Conservation (phyloP, 2,329 filamentous ascomycete species). For the Exserohilum turcica region DNA sequence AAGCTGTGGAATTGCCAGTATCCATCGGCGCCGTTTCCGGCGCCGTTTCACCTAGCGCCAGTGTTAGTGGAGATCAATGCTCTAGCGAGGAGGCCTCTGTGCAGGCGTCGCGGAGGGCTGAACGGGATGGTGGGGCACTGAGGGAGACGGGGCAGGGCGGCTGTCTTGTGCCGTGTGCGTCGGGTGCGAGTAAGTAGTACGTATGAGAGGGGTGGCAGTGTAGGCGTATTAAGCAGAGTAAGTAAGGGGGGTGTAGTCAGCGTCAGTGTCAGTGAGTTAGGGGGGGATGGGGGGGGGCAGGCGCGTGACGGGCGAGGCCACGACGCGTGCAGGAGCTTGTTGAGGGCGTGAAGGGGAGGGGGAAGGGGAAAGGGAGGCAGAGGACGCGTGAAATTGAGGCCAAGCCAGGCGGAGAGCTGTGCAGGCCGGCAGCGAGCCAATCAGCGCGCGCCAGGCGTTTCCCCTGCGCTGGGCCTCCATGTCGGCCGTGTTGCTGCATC, state of each 20-base stretch:
- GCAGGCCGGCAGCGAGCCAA: conserved; percentile 6
- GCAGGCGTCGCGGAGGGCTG: neutral
- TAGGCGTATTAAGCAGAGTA: neutral
- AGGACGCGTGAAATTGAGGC: neutral
- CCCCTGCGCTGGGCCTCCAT: conserved; percentile 2
- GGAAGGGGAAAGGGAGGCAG: too few relatives aligned
- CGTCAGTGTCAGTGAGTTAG: too few relatives aligned
- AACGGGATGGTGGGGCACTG: neutral
- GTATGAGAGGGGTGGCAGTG: neutral
- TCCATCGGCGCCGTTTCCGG: neutral
- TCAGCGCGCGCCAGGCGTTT: neutral
- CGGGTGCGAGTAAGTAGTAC: neutral
- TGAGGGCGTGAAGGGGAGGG: too few relatives aligned
- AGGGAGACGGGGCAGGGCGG: neutral
- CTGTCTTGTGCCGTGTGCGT: neutral
- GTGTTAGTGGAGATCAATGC: neutral
- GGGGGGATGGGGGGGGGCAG: too few relatives aligned
- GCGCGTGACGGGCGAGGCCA: too few relatives aligned
- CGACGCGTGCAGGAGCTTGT: too few relatives aligned
- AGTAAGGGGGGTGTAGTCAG: neutral
- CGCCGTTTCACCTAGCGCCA: neutral
- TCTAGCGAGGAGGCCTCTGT: neutral
- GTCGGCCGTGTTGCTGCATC: neutral
- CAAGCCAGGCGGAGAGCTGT: conserved; percentile 9
- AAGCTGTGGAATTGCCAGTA: neutral